A percentile compares a stretch with the other conserved stretches of the same genome.
phyloP scores from a whole-genome alignment of 2,329 filamentous ascomycete genomes.

The Penicillium digitatum region DNA sequence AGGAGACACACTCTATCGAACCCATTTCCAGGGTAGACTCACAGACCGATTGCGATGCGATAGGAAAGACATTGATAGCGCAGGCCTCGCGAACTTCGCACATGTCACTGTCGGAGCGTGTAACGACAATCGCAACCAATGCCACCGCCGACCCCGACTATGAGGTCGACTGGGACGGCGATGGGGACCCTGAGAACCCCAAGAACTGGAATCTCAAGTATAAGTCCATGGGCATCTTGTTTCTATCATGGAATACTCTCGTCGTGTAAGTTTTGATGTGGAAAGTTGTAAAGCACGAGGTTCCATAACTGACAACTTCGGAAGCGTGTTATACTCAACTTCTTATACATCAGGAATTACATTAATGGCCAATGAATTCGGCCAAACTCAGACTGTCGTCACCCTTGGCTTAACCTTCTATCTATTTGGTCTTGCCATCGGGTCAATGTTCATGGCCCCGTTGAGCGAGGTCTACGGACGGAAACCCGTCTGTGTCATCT shows the following conservation, averaged over 20 bases:
- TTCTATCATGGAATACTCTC: constrained; percentile 57
- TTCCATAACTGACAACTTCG: not conserved
- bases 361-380: constrained; percentile 65
- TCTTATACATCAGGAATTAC: constrained; percentile 70
- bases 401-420: constrained; percentile 77
- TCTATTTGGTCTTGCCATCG: constrained; percentile 67
- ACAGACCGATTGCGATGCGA: constrained; percentile 24
- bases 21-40: constrained; percentile 29
- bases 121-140: constrained; percentile 46
- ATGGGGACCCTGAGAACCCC: constrained; percentile 61
- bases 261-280: constrained; percentile 43
- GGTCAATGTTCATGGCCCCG: constrained; percentile 69
- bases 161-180: constrained; percentile 67
- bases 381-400: constrained; percentile 55
- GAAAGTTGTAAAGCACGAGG: too few species aligned
- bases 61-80: constrained; percentile 29
- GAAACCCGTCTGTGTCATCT: constrained; percentile 61
- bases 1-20: constrained; percentile 28
- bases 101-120: constrained; percentile 38
- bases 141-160: constrained; percentile 56
- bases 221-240: constrained; percentile 53
- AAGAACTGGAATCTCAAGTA: constrained; percentile 63
- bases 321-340: constrained; percentile 67
- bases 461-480: constrained; percentile 50
- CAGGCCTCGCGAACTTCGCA: constrained; percentile 31